Base-by-base conservation (phyloP, 805 yeast genomes). In the Cyberlindnera euphorbiiphila region DNA sequence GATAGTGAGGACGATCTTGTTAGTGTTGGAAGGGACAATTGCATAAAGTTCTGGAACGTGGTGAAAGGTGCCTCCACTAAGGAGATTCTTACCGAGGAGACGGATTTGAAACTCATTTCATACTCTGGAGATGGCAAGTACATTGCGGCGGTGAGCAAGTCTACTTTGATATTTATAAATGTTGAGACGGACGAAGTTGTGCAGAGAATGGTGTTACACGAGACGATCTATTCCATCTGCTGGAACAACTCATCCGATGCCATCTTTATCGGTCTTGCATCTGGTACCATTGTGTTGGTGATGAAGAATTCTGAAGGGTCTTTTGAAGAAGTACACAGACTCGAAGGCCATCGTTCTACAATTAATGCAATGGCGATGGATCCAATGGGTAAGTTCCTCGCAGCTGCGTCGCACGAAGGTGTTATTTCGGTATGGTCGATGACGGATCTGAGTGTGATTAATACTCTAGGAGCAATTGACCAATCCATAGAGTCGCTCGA, bases 371-470 rank as follows among this genome's bases (percentile, higher is more conserved):
- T 76, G 11, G 59, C 60, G 13, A 56, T 76, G 35, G 83, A 76
- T 47, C 79, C 81, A 4, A 51, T 65, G 34, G 86, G 81, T 0
- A 47, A 59, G 16, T 71, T 56, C 46, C 39, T 81, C 9, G 68
- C 71, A 3, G 69, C 69, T 2, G 86, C 84, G 0, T 64, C 80
- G 14, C 69, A 68, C 38, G 84, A 77, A 42, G 83, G 83, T 18
- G 64, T 71, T 14, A 66, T 74, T 6, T 65, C 76, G 14, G 26
- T 74, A 9, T 77, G 81, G 80, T 61, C 64, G 26, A 52, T 70
- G 7, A 42, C 53, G 2, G 62, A 64, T 19, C 56, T 74, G 57
- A 56, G 65, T 36, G 61, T 64, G 31, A 39, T 51, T n/a, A 52
- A 55, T 24, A 67, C 70, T 0, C 49, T 71, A 10, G 54, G 70